Percentiles rank a stretch among this genome's conserved stretches.
Conservation (phyloP, 208 protist genomes). For the Trypanosomatidae sp. region DNA sequence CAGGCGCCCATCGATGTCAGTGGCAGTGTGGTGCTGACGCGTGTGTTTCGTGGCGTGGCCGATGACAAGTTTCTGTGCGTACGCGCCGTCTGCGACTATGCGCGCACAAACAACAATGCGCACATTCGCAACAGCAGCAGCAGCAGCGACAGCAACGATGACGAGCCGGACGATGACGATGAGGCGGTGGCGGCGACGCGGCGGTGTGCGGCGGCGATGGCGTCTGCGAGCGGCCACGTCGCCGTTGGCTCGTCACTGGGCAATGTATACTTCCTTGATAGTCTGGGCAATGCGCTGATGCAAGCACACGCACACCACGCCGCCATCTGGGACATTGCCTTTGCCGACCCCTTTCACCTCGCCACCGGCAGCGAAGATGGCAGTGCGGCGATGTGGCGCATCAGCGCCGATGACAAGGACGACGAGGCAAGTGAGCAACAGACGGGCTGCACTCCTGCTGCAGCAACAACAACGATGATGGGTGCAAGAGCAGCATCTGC, state of each 20-base stretch:
- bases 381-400: conserved; percentile 35
- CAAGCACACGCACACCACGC: conserved; percentile 64
- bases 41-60: conserved; percentile 39
- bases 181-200: too few species aligned
- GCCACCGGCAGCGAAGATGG: conserved; percentile 72
- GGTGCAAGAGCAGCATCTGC: not conserved
- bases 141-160: too few species aligned
- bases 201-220: too few species aligned
- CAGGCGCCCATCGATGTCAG: conserved; percentile 30
- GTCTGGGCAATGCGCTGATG: conserved; percentile 62
- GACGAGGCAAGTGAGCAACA: too few species aligned
- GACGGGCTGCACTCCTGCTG: too few species aligned
- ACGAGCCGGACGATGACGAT: too few species aligned
- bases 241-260: conserved; percentile 63
- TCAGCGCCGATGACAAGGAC: conserved; percentile 10
- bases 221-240: conserved; percentile 45
- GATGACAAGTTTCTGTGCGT: conserved; percentile 77
- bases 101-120: too few species aligned
- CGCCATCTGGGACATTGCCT: conserved; percentile 71
- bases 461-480: not conserved
- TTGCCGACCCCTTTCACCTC: conserved; percentile 49
- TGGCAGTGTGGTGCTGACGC: conserved; percentile 46
- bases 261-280: conserved; percentile 78
- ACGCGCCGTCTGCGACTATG: too few species aligned
- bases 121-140: too few species aligned